These are phyloP conservation scores for Curvularia eragrostidis DNA, from an alignment of 2,329 filamentous ascomycete genomes.

Conservation along the genomic window DNA sequence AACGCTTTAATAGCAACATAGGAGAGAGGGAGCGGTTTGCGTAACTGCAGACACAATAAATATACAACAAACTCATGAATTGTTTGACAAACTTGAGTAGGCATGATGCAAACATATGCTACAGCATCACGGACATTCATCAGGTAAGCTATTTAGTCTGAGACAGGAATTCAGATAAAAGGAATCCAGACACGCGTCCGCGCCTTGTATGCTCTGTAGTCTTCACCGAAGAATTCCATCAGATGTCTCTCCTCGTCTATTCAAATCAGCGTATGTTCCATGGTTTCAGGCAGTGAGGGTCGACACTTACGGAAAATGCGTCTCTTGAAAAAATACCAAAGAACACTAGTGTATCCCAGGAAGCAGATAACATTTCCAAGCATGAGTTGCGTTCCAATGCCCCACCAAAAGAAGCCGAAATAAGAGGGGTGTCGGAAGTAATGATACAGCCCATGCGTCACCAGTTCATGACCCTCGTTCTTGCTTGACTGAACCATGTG, in stretches of 20 bases:
- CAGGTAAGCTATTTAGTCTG: background rate
- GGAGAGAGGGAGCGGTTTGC: too few species aligned
- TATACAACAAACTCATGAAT: background rate
- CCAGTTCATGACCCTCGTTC: conserved; percentile 77
- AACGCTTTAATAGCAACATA: too few species aligned
- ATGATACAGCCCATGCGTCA: conserved; percentile 81
- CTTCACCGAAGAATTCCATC: conserved; percentile 80
- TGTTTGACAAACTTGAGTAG: background rate
- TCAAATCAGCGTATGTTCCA: conserved; percentile 7
- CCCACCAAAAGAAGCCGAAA: conserved; percentile 99
- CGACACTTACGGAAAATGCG: conserved; percentile 68
- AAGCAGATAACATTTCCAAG: conserved; percentile 85
- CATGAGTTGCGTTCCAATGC: conserved; percentile 88
- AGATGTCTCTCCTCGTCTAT: conserved; percentile 79
- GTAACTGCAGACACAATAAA: background rate
- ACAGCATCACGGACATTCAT: background rate
- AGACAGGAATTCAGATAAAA: conserved; percentile 60
- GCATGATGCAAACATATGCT: background rate
- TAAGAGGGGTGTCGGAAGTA: conserved; percentile 86
- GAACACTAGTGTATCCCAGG: conserved; percentile 71
- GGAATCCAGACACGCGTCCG: conserved; percentile 81
- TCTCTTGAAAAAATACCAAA: conserved; percentile 84
- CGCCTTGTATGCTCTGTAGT: conserved; percentile 77
- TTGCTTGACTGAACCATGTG: conserved; percentile 74
- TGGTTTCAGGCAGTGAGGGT: background rate